phyloP scores from a whole-genome alignment of 2,329 filamentous ascomycete species.

The Claviceps lovelessii region DNA sequence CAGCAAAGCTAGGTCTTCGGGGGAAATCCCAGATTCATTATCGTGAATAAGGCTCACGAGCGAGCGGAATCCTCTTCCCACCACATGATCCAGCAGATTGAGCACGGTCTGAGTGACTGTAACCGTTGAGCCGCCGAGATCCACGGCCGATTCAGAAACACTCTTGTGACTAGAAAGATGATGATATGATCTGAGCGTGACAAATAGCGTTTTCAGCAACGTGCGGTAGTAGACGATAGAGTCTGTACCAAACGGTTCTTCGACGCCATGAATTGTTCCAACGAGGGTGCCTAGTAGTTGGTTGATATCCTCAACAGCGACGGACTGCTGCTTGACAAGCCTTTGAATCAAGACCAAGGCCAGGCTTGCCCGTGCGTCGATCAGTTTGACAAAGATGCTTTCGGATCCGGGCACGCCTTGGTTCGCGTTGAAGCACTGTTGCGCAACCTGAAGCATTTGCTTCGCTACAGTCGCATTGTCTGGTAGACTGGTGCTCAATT shows the following conservation, averaged over 20 bases:
- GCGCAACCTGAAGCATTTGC: constrained; percentile 59
- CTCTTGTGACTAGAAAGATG: constrained; percentile 22
- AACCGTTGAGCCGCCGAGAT: constrained; percentile 24
- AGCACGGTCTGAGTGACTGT: constrained; percentile 49
- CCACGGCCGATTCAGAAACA: constrained; percentile 17
- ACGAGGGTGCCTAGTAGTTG: constrained; percentile 37
- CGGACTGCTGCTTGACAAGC: constrained; percentile 47
- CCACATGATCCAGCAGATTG: constrained; percentile 64
- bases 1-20: constrained; percentile 73
- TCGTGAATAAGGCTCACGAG: constrained; percentile 75
- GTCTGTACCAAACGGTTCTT: constrained; percentile 36
- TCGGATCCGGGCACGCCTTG: constrained; percentile 57
- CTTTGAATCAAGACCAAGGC: constrained; percentile 71
- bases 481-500: constrained; percentile 56
- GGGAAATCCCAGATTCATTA: constrained; percentile 42
- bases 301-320: constrained; percentile 35
- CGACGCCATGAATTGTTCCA: constrained; percentile 37
- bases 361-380: constrained; percentile 63
- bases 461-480: constrained; percentile 42
- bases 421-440: constrained; percentile 68
- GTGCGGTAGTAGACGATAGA: constrained; percentile 64
- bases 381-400: constrained; percentile 66
- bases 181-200: constrained; percentile 59
- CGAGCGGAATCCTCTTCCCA: constrained; percentile 69
- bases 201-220: constrained; percentile 70